A percentile compares a stretch with the other conserved stretches of the same genome.
Evolutionary conservation across 2,329 filamentous ascomycete genomes (phyloP).

Genomic region (Diaporthe australafricana): DNA sequence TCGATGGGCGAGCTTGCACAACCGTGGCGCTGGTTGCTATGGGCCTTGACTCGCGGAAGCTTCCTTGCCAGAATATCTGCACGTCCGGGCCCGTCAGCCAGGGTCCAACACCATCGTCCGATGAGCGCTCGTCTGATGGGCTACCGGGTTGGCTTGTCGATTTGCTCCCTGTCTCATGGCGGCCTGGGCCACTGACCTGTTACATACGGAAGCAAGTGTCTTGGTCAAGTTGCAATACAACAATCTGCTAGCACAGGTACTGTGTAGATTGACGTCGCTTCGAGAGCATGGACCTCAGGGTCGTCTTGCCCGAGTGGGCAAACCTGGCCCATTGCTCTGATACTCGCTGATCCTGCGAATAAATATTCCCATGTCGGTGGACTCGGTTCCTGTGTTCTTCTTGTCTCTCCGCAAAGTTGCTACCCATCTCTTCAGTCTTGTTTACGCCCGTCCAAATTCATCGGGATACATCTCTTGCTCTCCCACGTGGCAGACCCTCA

Average conservation of each 20-base stretch:
- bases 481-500: background rate
- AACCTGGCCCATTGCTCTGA: background rate
- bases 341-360: slow-evolving; percentile 2
- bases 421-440: background rate
- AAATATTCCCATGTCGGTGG: slow-evolving; percentile 20
- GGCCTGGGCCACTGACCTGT: slow-evolving; percentile 21
- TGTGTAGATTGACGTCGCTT: slow-evolving; percentile 23
- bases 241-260: slow-evolving; percentile 7
- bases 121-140: slow-evolving; percentile 24
- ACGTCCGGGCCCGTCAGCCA: background rate
- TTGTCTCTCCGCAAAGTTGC: background rate
- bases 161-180: slow-evolving; percentile 1
- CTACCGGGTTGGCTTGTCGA: slow-evolving; percentile 28
- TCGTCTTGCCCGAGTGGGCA: slow-evolving; percentile 16
- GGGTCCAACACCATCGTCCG: slow-evolving; percentile 10
- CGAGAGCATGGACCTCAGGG: slow-evolving; percentile 17
- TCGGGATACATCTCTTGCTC: background rate
- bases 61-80: slow-evolving; percentile 18
- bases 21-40: slow-evolving; percentile 12
- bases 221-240: slow-evolving; percentile 23
- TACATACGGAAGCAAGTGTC: slow-evolving; percentile 20
- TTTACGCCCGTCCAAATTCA: background rate
- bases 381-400: background rate
- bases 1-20: slow-evolving; percentile 11
- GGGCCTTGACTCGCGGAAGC: background rate